Conservation (phyloP, 257 asterid genomes). For the Penstemon barbatus region DNA sequence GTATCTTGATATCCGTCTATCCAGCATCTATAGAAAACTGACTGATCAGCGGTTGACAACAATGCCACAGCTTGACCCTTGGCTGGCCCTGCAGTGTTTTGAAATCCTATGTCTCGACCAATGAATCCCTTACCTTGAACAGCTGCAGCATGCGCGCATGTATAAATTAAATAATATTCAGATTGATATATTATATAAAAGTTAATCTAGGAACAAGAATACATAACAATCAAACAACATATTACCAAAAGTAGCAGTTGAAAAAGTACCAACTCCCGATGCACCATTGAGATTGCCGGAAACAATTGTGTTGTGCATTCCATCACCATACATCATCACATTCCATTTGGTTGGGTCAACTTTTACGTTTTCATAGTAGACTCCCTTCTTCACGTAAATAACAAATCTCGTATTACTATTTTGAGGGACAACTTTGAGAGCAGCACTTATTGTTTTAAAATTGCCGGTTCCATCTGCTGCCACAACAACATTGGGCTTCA, state of each 20-base stretch:
- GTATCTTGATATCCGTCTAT: constrained; percentile 23
- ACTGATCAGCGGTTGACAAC: neutral
- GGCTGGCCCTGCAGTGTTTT: constrained; percentile 3
- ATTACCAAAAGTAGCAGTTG: constrained; percentile 37
- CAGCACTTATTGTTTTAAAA: constrained; percentile 2
- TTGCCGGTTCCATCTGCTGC: constrained; percentile 22
- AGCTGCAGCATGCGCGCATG: constrained; percentile 8
- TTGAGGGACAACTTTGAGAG: neutral
- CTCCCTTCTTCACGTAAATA: constrained; percentile 31
- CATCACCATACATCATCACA: constrained; percentile 40
- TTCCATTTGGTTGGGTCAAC: constrained; percentile 24
- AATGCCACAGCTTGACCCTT: constrained; percentile 17
- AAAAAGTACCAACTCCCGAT: neutral
- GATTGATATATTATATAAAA: neutral
- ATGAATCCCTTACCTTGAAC: constrained; percentile 10
- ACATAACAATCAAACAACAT: too few species aligned
- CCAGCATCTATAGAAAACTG: constrained; percentile 15
- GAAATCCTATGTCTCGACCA: constrained; percentile 13
- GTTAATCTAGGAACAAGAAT: neutral
- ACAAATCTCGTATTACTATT: neutral
- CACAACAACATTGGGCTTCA: constrained; percentile 9
- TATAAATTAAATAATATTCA: neutral
- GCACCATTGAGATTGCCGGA: constrained; percentile 24
- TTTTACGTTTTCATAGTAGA: constrained; percentile 31
- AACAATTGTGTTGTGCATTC: constrained; percentile 29